Evolutionary conservation across 2,329 filamentous ascomycete genomes (phyloP), one percentile per base, ranked within the genome.

Genomic region (Cercospora sojina): DNA sequence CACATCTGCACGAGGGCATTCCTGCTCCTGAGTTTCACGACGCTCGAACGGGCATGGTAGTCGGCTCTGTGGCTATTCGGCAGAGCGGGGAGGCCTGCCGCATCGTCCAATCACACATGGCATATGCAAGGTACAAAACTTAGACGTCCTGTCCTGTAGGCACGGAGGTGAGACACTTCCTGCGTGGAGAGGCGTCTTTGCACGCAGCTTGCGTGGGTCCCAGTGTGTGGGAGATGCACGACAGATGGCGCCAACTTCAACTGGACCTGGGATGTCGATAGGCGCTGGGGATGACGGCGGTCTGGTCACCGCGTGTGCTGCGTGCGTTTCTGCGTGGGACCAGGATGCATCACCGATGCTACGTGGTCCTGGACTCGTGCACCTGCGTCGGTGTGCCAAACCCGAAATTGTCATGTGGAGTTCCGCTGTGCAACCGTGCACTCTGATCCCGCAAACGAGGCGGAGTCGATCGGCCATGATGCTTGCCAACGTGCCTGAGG

Each of bases 121-220:
- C n/a, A 60, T 56, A 55, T 68, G 69, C 66, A 64, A 71, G 67
- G 66, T 35, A 69, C 69, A 59, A 20, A 61, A 35, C 59, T 64
- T 62, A 66, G 65, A 61, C 32, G 49, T 47, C 49, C 41, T 62
- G 66, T 61, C 64, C 61, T 68, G 61, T 64, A 68, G 64, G 56
- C 66, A 66, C 64, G 61, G 27, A 66, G 13, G 47, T 55, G 59
- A 59, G 25, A 43, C 57, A 61, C 59, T 66, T 59, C 53, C 43
- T 64, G 43, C 55, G 62, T 55, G 32, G 49, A 43, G 51, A 32
- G 47, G 41, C 20, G 41, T 38, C 35, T 27, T 57, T 51, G 29
- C 41, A 59, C 41, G 27, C 61, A 58, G 38, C 29, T 57, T 53
- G 53, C 53, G 56, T 53, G 62, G 25, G 35, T 23, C 59, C 35